Evolutionary conservation across 2,329 filamentous ascomycete genomes (phyloP), one percentile per base, ranked within the genome.

Genomic region (Orbilia ellipsospora): DNA sequence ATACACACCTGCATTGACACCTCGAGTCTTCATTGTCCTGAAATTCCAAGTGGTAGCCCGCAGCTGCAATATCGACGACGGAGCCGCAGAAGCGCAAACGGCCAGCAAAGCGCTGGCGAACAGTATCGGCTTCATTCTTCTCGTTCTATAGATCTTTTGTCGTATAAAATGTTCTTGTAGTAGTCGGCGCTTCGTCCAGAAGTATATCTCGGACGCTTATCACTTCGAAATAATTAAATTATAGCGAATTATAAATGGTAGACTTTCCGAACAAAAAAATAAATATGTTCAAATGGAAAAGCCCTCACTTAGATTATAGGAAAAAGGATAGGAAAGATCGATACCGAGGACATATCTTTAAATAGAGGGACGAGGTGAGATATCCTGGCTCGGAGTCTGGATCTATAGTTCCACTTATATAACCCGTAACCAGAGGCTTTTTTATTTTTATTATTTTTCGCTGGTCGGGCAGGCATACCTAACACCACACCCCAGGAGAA

Each of bases 11-110:
- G 51, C 12, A 51, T 83, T 83, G 55, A 83, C 74, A 18, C 82
- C 82, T 48, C 81, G 81, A n/a, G 88, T 83, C 77, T 84, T 85
- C 40, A 84, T 82, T 12, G 80, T 79, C n/a, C 84, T 85, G 83
- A 85, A 88, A 18, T 81, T 79, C 80, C 87, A 87, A 52, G 78
- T 80, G 2, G 82, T 82, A 13, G 54, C 36, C 55, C 70, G 63
- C 15, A 75, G 45, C 31, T 68, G 70, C 18, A 75, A 44, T 3
- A 57, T 18, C 15, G 66, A 55, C 20, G 45, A 42, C 5, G 70
- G 63, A 5, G 63, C 48, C 15, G 72, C 64, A 18, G 72, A 63
- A 23, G 66, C 72, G 18, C 50, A 68, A 15, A 56, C 56, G 6
- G 72, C 72, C 36, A 75, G 40, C 45, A 75, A 50, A 8, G 64